Base-by-base conservation (phyloP, 140 eudicot genomes). In the Flaveria floridana region DNA sequence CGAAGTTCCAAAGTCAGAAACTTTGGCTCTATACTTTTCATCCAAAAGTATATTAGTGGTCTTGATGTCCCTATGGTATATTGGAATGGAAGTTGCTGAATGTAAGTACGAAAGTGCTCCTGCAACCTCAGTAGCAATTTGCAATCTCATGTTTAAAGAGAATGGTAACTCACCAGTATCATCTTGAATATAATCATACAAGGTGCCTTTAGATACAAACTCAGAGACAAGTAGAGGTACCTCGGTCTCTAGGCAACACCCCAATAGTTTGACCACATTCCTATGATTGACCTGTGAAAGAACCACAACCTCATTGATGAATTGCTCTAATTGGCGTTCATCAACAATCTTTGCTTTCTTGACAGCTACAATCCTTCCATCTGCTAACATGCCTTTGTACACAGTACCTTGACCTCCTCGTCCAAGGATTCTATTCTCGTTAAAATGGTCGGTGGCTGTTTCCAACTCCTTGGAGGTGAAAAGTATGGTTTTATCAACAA, bases 31-130 rank as follows among this genome's bases (percentile, higher is more conserved):
- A 5, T 20, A 68, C 56, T 68, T 68, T 44, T 68, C 72, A 68
- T 68, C 72, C 41, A 68, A 42, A 12, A 68, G 57, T 19, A 68
- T 68, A 68, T 68, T 68, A 1, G 84, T 78, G 19, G 86, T 74
- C 73, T 83, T 83, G 69, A 83, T 83, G 68, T 83, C 86, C 37
- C 86, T 74, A 47, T 83, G 86, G 28, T 65, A 79, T 34, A 83
- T 65, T 20, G 84, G 83, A 63, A 68, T 18, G 0, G 80, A 58
- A 21, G 76, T 59, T 15, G 56, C 65, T 28, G 83, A 65, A 70
- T 73, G 79, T 65, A 80, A 61, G 37, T 80, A 80, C 12, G 79
- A 25, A 23, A 79, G 76, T 0, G 79, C 83, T 7, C 75, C 75
- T 1, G 79, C 83, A 53, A 74, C 72, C 7, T 79, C 79, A 0